Evolutionary conservation across 495 filamentous ascomycete genomes (phyloP), one percentile per base, ranked within the genome.

Genomic region (Hypoxylon crocopeplum): DNA sequence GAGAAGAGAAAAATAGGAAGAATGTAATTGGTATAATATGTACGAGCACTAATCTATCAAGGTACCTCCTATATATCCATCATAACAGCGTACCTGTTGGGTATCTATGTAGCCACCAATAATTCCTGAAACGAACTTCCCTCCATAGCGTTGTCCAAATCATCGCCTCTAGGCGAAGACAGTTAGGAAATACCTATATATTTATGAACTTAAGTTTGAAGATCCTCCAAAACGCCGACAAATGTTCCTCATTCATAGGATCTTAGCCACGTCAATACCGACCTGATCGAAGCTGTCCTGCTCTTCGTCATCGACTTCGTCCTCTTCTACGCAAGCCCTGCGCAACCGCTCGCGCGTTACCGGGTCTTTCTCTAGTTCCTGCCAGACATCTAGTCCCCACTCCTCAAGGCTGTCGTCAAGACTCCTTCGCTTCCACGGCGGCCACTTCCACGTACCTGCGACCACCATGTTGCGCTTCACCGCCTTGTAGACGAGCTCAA

Each of bases 361-460:
- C 4, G 72, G 67, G 39, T 77, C 72, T 48, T 72, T 56, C 64
- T 79, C 75, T 44, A 79, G 64, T 37, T 75, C 73, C 55, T 79
- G 77, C 77, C 77, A 79, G 6, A 78, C 59, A 67, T 77, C 71
- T 1, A 76, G 58, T 30, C 77, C 75, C 77, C 74, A 78, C 24
- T 79, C 71, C 37, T 77, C 77, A 5, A 71, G 29, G 19, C 65
- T 68, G 12, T 64, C 67, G 15, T 68, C 62, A n/a, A 30, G 27
- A 34, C 22, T 58, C 41, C 48, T 66, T 12, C 27, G 44, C 12
- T 42, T 46, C 70, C 69, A 67, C 0, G 62, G 59, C 8, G 62
- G 66, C 62, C 69, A 69, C 20, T 62, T 74, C 75, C 74, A 77
- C 2, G 69, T 45, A 0, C 75, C 75, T 0, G 65, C 57, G 3